Base-by-base conservation (phyloP, 1,139 yeast species). In the Pichia cactophila region DNA sequence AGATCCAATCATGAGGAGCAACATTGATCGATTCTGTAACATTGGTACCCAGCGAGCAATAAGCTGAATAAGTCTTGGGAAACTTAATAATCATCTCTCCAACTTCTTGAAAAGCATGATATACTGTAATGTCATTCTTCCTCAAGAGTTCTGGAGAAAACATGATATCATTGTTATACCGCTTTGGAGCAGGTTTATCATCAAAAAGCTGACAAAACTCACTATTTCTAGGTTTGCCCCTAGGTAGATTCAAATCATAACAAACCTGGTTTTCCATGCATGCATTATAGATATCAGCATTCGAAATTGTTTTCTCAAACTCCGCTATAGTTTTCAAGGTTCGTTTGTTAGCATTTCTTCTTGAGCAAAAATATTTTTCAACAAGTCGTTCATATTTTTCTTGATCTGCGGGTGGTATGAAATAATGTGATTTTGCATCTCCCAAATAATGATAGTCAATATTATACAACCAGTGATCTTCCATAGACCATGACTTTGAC, bases 361-460 rank as follows among this genome's bases (percentile, higher is more conserved):
- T 61, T 56, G 36, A 51, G 20, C 41, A 46, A 4, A 57, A 29
- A 16, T 66, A 61, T 4, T 58, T 54, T 26, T 62, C 55, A 44
- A 77, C 54, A 4, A 81, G 66, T 0, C 58, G 55, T 60, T 88
- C 95, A 61, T 83, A 86, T 53, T 75, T 75, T 9, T 70, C 77
- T 46, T 82, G 79, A 49, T 80, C 81, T 55, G 71, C 70, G n/a
- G 86, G 88, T 0, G 92, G 83, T 20, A 89, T 76, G 42, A 88
- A 80, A 58, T 83, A 86, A 95, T 95, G 86, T n/a, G 83, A 69
- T 60, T 81, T 83, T 28, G 76, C 68, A 5, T 82, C 83, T 9
- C 95, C 95, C 48, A 77, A 65, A 57, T 84, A 86, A 54, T 81
- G 86, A 58, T 77, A 86, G 61, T 83, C 83, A 29, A 80, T 71